phyloP scores from a whole-genome alignment of 768 basidiomycete genomes.

The Phylloporus arenicola region DNA sequence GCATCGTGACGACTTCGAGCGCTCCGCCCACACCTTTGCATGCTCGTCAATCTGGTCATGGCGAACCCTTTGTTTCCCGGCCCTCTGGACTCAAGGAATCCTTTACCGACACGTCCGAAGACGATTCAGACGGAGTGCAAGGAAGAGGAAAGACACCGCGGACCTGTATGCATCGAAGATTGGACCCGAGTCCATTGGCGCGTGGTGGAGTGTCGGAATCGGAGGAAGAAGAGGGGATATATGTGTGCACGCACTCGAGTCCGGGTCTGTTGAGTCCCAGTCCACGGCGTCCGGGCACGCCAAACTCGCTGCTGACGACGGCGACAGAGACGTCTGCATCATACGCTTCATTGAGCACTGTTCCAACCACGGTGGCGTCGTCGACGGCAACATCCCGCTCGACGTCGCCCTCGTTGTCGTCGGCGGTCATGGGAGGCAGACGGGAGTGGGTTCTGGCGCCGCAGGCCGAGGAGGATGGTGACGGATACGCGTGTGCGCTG shows the following conservation, averaged over 20 bases:
- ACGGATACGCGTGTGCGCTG: slow-evolving; percentile 6
- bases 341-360: slow-evolving; percentile 19
- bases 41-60: background rate
- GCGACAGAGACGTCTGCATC: slow-evolving; percentile 19
- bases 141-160: background rate
- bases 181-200: slow-evolving; percentile 6
- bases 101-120: slow-evolving; percentile 16
- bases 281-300: slow-evolving; percentile 14
- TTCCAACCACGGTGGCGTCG: slow-evolving; percentile 12
- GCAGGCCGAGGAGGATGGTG: background rate
- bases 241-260: background rate
- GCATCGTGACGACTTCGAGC: slow-evolving; percentile 15
- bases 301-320: slow-evolving; percentile 18
- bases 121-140: slow-evolving; percentile 7
- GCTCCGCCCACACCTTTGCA: slow-evolving; percentile 6
- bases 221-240: slow-evolving; percentile 4
- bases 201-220: background rate
- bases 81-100: slow-evolving; percentile 21
- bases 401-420: slow-evolving; percentile 6
- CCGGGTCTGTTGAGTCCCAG: slow-evolving; percentile 1
- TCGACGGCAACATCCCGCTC: slow-evolving; percentile 14
- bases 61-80: slow-evolving; percentile 9
- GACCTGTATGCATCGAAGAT: slow-evolving; percentile 3
- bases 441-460: background rate
- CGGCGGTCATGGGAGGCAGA: slow-evolving; percentile 1